Percentiles rank a stretch among this genome's conserved stretches.
Evolutionary conservation across 208 protist species (phyloP).

Genomic region (Trypanosoma avium): DNA sequence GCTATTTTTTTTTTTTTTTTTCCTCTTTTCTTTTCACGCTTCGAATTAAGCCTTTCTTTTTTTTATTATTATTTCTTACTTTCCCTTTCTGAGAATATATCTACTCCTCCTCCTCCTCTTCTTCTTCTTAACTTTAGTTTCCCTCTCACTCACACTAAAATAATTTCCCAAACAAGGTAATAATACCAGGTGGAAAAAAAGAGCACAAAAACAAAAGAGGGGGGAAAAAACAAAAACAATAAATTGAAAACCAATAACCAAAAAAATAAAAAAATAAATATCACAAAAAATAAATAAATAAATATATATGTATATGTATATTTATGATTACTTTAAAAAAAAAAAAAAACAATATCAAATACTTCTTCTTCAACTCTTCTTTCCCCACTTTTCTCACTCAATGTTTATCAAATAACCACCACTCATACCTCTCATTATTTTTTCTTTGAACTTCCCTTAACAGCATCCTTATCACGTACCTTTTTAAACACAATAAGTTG

Average conservation of each 20-base stretch:
- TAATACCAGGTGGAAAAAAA: no score
- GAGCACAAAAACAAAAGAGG: conserved; percentile 8
- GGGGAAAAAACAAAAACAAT: conserved; percentile 19
- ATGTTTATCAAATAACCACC: neutral
- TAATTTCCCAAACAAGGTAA: no score
- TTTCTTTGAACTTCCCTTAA: conserved; percentile 30
- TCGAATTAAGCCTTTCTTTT: neutral
- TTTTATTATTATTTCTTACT: neutral
- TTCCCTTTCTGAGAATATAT: neutral
- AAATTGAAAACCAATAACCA: conserved; percentile 21
- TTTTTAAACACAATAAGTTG: conserved; percentile 88
- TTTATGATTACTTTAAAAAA: conserved; percentile 1
- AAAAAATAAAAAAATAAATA: conserved; percentile 14
- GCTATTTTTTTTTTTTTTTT: no score
- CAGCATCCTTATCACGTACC: conserved; percentile 75
- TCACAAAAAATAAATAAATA: conserved; percentile 3
- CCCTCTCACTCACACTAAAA: neutral
- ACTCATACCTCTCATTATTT: conserved; percentile 7
- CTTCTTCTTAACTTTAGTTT: conserved; percentile 3
- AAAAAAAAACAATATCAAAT: no score
- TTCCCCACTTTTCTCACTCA: neutral
- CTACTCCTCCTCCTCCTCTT: neutral
- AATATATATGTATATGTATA: conserved; percentile 9
- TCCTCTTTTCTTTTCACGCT: neutral
- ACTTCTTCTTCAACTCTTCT: neutral